Conservation (phyloP, 345 rosid species). For the Arabidopsis suecica region DNA sequence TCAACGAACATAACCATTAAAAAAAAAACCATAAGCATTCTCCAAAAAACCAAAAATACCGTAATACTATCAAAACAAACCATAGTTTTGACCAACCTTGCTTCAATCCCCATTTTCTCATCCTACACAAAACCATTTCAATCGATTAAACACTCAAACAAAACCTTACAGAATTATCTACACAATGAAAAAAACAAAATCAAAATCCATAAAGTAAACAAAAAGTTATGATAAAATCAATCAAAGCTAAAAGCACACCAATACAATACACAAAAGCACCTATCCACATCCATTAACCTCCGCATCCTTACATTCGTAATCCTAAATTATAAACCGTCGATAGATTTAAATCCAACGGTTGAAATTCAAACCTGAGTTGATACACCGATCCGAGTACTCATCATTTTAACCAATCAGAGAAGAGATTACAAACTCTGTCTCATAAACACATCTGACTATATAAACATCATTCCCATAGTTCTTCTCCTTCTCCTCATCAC, state of each 20-base stretch:
- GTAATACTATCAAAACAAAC: slow-evolving; percentile 59
- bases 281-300: slow-evolving; percentile 38
- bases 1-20: slow-evolving; percentile 20
- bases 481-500: slow-evolving; percentile 39
- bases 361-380: slow-evolving; percentile 55
- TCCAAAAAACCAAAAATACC: slow-evolving; percentile 28
- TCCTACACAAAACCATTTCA: neutral
- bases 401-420: slow-evolving; percentile 55
- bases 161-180: slow-evolving; percentile 59
- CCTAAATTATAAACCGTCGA: slow-evolving; percentile 51
- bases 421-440: slow-evolving; percentile 49
- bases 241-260: slow-evolving; percentile 76
- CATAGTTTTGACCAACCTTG: slow-evolving; percentile 59
- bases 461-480: slow-evolving; percentile 47
- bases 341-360: slow-evolving; percentile 60
- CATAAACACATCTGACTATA: slow-evolving; percentile 52
- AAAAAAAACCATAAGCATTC: slow-evolving; percentile 3
- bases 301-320: slow-evolving; percentile 31
- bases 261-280: slow-evolving; percentile 37
- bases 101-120: slow-evolving; percentile 49
- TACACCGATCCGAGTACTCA: slow-evolving; percentile 56
- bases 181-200: slow-evolving; percentile 31
- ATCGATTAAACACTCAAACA: slow-evolving; percentile 25
- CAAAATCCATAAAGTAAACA: slow-evolving; percentile 23
- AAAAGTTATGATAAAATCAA: slow-evolving; percentile 46